phyloP scores from a whole-genome alignment of 164 flowering plant species.

The Berberis vulgaris region DNA sequence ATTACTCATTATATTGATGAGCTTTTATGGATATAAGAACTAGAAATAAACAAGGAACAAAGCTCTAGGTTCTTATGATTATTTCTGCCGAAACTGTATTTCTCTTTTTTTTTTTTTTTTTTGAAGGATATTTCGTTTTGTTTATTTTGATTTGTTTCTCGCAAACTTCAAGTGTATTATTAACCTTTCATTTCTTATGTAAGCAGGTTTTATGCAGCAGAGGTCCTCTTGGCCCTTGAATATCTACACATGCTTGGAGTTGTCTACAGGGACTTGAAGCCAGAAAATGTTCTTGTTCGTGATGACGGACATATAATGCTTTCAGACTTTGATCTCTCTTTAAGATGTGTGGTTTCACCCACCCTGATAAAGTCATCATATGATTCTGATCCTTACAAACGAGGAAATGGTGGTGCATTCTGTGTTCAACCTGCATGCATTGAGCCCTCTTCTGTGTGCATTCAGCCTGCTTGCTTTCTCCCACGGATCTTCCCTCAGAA shows the following conservation, averaged over 20 bases:
- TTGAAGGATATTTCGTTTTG: too few species aligned
- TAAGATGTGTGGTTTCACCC: slow-evolving; percentile 79
- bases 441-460: slow-evolving; percentile 73
- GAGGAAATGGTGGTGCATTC: slow-evolving; percentile 45
- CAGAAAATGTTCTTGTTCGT: slow-evolving; percentile 88
- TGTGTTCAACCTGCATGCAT: slow-evolving; percentile 88
- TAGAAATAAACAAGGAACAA: too few species aligned
- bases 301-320: slow-evolving; percentile 98
- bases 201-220: slow-evolving; percentile 89
- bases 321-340: slow-evolving; percentile 83
- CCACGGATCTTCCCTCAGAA: slow-evolving; percentile 70
- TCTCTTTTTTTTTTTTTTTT: too few species aligned
- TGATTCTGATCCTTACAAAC: slow-evolving; percentile 49
- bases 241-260: slow-evolving; percentile 96
- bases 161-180: too few species aligned
- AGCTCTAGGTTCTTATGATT: too few species aligned
- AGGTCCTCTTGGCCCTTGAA: slow-evolving; percentile 79
- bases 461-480: slow-evolving; percentile 87
- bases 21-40: too few species aligned
- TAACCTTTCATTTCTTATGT: background rate
- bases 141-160: too few species aligned
- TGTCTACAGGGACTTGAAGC: slow-evolving; percentile 86
- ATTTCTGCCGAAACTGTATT: too few species aligned
- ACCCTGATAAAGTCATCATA: slow-evolving; percentile 48
- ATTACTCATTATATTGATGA: too few species aligned